Evolutionary conservation across 768 basidiomycete genomes (phyloP), one percentile per base, ranked within the genome.

Genomic region (Termitomyces sp.): DNA sequence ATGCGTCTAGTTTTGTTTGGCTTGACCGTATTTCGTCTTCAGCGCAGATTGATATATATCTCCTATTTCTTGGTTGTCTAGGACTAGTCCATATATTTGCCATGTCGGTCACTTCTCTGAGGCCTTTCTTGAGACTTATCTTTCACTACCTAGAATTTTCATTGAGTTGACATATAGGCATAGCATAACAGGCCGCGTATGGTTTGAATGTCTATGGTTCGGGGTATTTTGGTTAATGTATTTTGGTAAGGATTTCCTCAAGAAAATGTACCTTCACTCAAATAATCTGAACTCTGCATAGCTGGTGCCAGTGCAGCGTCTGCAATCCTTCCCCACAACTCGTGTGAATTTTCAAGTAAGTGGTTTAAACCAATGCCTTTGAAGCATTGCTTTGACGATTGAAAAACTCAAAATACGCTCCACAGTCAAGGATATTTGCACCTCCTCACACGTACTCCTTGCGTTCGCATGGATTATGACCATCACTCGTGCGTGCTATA

Each of bases 121-220:
- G 36, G 40, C n/a, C 42, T 28, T 36, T 51, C 20, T 32, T 38
- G 13, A 54, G 58, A 54, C 32, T 54, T 55, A 56, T 47, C 62
- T 26, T 42, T 28, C 10, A 13, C 13, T n/a, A 18, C 51, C n/a
- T 55, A 83, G 81, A 66, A 77, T 80, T 46, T 85, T 86, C 60
- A 67, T 82, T 40, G 87, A 90, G 68, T 68, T 89, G 36, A 64
- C 80, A 24, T 76, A 77, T 20, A 75, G 72, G 59, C 72, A 80
- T 67, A 69, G 80, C 7, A 66, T 86, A 45, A 77, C 83, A 22
- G 78, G 79, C 24, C 79, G 77, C n/a, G 82, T 90, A 16, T 88
- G 86, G 85, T 86, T 90, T 61, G 89, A 91, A 66, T 80, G 79
- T 62, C 48, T 69, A 24, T 90, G 87, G 88, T 71, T 84, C 36